A percentile compares a stretch with the other conserved stretches of the same genome.
These are phyloP conservation scores for Coprinopsis marcescibilis DNA, from an alignment of 768 basidiomycete species.

Conservation along the genomic window DNA sequence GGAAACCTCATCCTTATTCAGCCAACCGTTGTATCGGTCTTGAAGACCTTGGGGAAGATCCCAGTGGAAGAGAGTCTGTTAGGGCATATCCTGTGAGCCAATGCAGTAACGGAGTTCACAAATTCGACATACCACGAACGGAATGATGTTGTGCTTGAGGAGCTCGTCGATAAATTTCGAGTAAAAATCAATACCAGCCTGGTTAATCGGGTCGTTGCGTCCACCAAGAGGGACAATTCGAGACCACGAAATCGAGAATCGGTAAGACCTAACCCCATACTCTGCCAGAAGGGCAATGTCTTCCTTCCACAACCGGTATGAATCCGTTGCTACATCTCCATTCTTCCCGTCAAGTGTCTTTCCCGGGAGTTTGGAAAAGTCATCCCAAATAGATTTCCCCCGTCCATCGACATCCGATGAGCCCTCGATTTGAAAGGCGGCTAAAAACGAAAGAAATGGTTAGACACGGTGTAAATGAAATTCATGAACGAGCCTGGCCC, in stretches of 20 bases:
- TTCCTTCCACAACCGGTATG: conserved; percentile 62
- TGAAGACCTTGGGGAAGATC: conserved; percentile 72
- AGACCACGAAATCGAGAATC: conserved; percentile 75
- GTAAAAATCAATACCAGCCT: conserved; percentile 64
- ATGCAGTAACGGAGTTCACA: neutral
- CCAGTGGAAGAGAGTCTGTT: conserved; percentile 73
- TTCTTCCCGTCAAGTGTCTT: conserved; percentile 64
- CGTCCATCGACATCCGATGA: conserved; percentile 54
- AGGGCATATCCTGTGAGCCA: neutral
- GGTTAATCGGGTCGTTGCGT: conserved; percentile 66
- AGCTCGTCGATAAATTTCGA: conserved; percentile 64
- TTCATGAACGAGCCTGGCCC: conserved; percentile 3
- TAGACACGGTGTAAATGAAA: conserved; percentile 4
- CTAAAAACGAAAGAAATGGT: conserved; percentile 24
- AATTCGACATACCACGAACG: conserved; percentile 56
- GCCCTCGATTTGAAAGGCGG: conserved; percentile 73
- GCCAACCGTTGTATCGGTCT: conserved; percentile 71
- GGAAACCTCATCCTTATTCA: conserved; percentile 66
- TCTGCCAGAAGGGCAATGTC: conserved; percentile 56
- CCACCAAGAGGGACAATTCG: conserved; percentile 72
- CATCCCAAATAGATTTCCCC: conserved; percentile 72
- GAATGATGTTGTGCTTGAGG: conserved; percentile 55
- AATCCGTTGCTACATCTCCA: conserved; percentile 69
- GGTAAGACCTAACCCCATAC: conserved; percentile 68
- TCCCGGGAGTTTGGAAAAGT: conserved; percentile 57